Evolutionary conservation across 2,329 filamentous ascomycete species (phyloP).

Genomic region (Chrysosporium queenslandicum): DNA sequence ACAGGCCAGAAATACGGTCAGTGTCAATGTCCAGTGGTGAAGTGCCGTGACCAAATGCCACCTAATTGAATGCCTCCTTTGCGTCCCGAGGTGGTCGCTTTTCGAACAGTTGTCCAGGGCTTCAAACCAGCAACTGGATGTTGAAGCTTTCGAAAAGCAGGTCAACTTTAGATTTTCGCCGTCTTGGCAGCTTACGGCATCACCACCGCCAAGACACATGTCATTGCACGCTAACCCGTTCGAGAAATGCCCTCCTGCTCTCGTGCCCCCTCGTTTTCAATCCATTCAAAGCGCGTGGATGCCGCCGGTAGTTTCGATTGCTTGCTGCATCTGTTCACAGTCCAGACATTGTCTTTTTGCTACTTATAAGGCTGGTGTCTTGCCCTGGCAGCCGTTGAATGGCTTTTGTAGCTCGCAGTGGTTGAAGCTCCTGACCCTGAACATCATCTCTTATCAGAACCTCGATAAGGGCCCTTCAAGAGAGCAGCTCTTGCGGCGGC

Average conservation of each 20-base stretch:
- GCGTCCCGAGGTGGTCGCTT: background rate
- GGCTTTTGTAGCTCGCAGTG: background rate
- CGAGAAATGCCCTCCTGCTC: slow-evolving; percentile 5
- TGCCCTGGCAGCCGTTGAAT: background rate
- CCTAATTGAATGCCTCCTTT: background rate
- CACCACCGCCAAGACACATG: background rate
- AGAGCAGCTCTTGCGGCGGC: background rate
- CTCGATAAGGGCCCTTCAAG: background rate
- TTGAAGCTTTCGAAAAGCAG: slow-evolving; percentile 11
- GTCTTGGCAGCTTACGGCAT: background rate
- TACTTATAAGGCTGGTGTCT: background rate
- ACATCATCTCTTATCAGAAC: background rate
- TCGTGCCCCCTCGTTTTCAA: background rate
- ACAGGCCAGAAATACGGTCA: background rate
- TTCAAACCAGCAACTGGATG: background rate
- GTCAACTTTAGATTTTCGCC: slow-evolving; percentile 7
- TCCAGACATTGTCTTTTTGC: background rate
- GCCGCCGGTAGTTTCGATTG: background rate
- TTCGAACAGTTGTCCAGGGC: background rate
- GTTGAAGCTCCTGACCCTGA: background rate
- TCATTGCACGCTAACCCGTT: slow-evolving; percentile 1
- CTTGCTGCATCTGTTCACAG: background rate
- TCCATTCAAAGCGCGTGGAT: background rate
- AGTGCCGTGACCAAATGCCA: background rate
- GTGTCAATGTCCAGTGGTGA: background rate